Base-by-base conservation (phyloP, 495 filamentous ascomycete species). In the Aspergillus egyptiacus region DNA sequence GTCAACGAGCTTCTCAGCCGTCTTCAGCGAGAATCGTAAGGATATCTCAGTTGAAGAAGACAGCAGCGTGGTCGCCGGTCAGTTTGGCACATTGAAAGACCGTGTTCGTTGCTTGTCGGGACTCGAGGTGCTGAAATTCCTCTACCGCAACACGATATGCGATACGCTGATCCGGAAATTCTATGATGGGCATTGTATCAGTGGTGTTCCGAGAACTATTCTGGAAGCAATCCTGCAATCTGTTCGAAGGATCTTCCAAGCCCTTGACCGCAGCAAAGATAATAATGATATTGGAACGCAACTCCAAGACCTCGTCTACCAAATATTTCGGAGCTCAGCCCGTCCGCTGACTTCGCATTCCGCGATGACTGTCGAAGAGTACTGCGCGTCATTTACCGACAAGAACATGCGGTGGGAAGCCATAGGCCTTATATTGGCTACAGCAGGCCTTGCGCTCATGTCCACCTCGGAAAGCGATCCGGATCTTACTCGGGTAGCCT, bases 331-430 rank as follows among this genome's bases (percentile, higher is more conserved):
- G 15, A 67, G 66, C 36, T 61, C 69, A 6, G 66, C 62, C 4
- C 50, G 59, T 1, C 56, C 61, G 7, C 54, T 72, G 48, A 43
- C 37, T 3, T 54, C 55, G 0, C 56, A 67, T 28, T 45, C 46
- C n/a, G 46, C 55, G 0, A 69, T 70, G 65, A 66, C 63, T 0
- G 49, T 63, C 2, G 44, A 59, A 24, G 71, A 66, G 36, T 75
- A 60, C 51, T 68, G 53, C 45, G 62, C 34, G 11, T 67, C 57
- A 3, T 80, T 78, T 27, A 76, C 72, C 0, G 81, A 77, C 0
- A 54, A 58, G 10, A 71, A 74, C 35, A 59, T 79, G 20, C 75
- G 81, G 8, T 86, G 81, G 80, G 81, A 85, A 59, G 60, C 76
- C 2, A 54, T 82, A 3, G 81, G 74, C 0, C 59, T 76, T 27